These are phyloP conservation scores for Lachancea thermotolerans DNA, from an alignment of 805 yeast genomes.

Conservation along the genomic window DNA sequence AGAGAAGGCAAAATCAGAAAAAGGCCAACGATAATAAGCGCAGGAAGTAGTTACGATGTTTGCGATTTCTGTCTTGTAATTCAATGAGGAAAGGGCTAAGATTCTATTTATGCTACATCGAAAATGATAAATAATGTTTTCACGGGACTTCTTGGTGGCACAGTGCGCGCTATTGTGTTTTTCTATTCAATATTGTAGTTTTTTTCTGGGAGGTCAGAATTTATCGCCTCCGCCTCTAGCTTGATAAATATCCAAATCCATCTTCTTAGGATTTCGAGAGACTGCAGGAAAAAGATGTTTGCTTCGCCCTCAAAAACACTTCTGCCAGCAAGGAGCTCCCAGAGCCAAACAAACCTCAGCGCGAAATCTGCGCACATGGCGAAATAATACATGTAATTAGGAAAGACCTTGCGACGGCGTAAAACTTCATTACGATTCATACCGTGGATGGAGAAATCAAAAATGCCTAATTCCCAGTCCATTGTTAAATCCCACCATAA, in stretches of 20 bases:
- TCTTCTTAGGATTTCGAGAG: conserved; percentile 73
- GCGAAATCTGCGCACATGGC: conserved; percentile 57
- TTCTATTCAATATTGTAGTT: conserved; percentile 2
- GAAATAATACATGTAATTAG: conserved; percentile 39
- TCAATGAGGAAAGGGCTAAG: not conserved
- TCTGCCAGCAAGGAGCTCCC: conserved; percentile 39
- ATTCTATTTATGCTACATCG: conserved; percentile 1
- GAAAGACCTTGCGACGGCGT: conserved; percentile 11
- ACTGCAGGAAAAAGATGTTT: conserved; percentile 62
- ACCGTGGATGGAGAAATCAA: conserved; percentile 27
- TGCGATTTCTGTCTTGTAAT: not conserved
- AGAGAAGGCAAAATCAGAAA: conserved; percentile 57
- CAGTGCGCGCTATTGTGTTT: not conserved
- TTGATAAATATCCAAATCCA: conserved; percentile 87
- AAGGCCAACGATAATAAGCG: conserved; percentile 36
- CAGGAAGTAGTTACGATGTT: conserved; percentile 21
- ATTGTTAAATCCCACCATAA: conserved; percentile 82
- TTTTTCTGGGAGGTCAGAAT: not conserved
- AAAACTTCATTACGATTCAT: conserved; percentile 23
- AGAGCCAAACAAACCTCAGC: conserved; percentile 72
- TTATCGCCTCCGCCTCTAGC: conserved; percentile 58
- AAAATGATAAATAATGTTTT: not conserved
- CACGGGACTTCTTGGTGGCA: not conserved
- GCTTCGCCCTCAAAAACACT: conserved; percentile 38
- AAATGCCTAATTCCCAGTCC: conserved; percentile 77